These are phyloP conservation scores for Schizopora paradoxa DNA, from an alignment of 1,284 basidiomycete species.

Conservation along the genomic window DNA sequence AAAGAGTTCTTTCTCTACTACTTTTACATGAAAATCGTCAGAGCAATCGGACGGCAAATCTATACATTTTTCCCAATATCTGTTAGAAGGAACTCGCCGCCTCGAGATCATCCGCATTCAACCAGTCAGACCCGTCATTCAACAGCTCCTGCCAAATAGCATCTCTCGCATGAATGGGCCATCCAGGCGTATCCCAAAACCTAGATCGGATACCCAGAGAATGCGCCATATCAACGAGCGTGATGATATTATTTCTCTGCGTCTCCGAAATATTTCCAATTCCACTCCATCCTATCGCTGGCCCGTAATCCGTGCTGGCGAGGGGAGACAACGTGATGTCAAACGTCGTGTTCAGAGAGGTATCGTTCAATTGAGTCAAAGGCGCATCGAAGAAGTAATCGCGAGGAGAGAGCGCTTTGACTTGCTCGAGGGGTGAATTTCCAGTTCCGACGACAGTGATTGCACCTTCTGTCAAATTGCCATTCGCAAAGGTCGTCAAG, in stretches of 20 bases:
- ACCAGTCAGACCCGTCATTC: constrained; percentile 44
- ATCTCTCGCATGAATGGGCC: constrained; percentile 41
- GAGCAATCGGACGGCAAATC: too few species aligned
- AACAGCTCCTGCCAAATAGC: constrained; percentile 40
- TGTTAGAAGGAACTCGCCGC: constrained; percentile 38
- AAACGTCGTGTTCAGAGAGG: constrained; percentile 36
- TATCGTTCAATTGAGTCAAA: constrained; percentile 35
- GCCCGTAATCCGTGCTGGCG: constrained; percentile 46
- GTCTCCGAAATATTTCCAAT: constrained; percentile 38
- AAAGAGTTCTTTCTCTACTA: too few species aligned
- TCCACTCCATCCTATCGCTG: constrained; percentile 44
- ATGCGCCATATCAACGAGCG: constrained; percentile 42
- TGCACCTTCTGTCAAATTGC: constrained; percentile 32
- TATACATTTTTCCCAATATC: too few species aligned
- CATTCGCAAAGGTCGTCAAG: constrained; percentile 43
- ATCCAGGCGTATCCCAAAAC: constrained; percentile 50
- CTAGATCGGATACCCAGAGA: constrained; percentile 40
- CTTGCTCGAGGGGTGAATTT: constrained; percentile 46
- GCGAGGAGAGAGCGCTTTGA: constrained; percentile 40
- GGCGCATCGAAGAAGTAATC: constrained; percentile 54
- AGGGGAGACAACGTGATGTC: constrained; percentile 40
- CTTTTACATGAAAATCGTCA: too few species aligned
- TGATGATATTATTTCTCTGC: constrained; percentile 32
- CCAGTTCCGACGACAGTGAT: constrained; percentile 49
- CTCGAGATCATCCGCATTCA: constrained; percentile 49